Evolutionary conservation across 2,329 filamentous ascomycete species (phyloP).

Genomic region (Plenodomus biglobosus): DNA sequence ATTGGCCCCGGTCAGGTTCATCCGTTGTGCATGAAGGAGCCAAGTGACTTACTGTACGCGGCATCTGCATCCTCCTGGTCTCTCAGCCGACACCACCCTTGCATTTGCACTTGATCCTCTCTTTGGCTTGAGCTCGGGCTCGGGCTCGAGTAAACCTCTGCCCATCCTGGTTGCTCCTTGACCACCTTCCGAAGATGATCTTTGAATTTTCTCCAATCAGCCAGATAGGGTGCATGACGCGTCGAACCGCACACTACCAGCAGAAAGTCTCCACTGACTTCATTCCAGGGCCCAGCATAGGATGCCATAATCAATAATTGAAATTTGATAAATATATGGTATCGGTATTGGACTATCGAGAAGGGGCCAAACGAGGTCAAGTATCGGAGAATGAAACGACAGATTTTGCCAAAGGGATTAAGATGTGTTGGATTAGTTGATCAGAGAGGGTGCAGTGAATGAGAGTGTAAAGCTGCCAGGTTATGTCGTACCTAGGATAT

Average conservation of each 20-base stretch:
- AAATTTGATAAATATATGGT: background rate
- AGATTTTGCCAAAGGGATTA: background rate
- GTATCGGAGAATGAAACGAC: background rate
- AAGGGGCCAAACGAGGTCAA: background rate
- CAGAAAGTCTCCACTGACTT: slow-evolving; percentile 31
- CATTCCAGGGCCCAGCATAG: slow-evolving; percentile 12
- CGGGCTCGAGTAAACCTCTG: slow-evolving; percentile 33
- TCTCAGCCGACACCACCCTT: slow-evolving; percentile 42
- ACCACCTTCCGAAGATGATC: slow-evolving; percentile 39
- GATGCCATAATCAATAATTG: slow-evolving; percentile 14
- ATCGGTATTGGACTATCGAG: background rate
- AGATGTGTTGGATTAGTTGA: background rate
- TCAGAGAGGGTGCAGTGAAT: background rate
- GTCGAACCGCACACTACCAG: slow-evolving; percentile 32
- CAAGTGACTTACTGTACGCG: slow-evolving; percentile 32
- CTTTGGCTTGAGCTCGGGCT: slow-evolving; percentile 27
- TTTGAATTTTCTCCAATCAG: slow-evolving; percentile 44
- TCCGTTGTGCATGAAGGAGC: background rate
- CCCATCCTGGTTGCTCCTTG: slow-evolving; percentile 43
- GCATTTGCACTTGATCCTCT: slow-evolving; percentile 36
- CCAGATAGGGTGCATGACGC: slow-evolving; percentile 30
- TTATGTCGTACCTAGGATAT: background rate
- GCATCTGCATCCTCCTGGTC: slow-evolving; percentile 38
- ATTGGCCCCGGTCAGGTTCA: background rate
- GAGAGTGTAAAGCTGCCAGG: background rate